phyloP scores from a whole-genome alignment of 2,329 filamentous ascomycete genomes.

The Penicillium sp. region DNA sequence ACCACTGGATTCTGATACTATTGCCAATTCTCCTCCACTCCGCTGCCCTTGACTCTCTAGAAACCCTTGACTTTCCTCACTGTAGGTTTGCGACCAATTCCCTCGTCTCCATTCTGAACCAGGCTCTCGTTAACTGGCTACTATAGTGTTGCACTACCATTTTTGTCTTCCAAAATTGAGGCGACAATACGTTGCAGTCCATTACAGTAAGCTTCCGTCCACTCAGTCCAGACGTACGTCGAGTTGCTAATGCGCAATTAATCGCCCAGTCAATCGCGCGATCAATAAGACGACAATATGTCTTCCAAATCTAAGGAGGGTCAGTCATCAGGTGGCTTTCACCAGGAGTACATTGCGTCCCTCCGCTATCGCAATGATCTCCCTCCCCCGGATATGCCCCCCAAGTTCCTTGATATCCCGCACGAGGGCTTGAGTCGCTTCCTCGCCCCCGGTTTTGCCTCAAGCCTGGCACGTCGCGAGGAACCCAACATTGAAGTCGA shows the following conservation, averaged over 20 bases:
- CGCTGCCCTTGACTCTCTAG: background rate
- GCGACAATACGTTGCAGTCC: background rate
- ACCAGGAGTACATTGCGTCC: slow-evolving; percentile 96
- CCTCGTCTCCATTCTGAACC: background rate
- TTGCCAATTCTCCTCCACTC: background rate
- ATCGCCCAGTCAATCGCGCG: background rate
- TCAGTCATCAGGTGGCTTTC: slow-evolving; percentile 50
- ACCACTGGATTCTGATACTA: background rate
- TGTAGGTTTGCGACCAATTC: slow-evolving; percentile 5
- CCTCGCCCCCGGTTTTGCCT: slow-evolving; percentile 85
- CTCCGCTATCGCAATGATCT: slow-evolving; percentile 95
- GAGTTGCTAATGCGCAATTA: background rate
- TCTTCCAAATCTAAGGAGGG: slow-evolving; percentile 40
- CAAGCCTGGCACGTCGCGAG: slow-evolving; percentile 83
- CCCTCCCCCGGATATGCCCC: slow-evolving; percentile 87
- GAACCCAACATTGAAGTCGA: slow-evolving; percentile 95
- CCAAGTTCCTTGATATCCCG: slow-evolving; percentile 94
- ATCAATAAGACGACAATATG: slow-evolving; percentile 24
- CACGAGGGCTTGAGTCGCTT: slow-evolving; percentile 90
- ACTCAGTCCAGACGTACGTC: background rate
- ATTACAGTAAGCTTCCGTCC: background rate
- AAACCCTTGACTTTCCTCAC: background rate
- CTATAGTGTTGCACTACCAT: background rate
- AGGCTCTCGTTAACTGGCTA: background rate
- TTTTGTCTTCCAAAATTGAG: background rate